Conservation (phyloP, 768 basidiomycete genomes). For the Rhodotorula kratochvilovae region DNA sequence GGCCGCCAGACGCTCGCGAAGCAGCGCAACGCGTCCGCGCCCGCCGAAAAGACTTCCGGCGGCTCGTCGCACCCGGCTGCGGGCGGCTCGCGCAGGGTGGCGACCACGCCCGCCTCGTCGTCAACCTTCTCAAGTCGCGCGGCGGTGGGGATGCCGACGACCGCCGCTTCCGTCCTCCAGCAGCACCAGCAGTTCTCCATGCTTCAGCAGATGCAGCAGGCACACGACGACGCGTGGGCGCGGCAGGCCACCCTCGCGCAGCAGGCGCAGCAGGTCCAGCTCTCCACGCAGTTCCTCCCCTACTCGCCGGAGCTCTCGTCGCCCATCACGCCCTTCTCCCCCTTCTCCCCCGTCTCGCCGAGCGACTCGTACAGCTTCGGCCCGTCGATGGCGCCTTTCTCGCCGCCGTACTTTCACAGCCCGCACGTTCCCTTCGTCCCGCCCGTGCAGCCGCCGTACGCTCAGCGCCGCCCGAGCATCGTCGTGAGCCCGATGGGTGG, state of each 20-base stretch:
- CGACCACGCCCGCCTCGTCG: neutral
- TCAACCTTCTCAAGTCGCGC: neutral
- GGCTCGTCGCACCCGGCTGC: neutral
- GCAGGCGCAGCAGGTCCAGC: neutral
- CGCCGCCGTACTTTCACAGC: neutral
- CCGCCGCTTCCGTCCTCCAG: neutral
- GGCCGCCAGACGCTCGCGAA: conserved; percentile 5
- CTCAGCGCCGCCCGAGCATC: neutral
- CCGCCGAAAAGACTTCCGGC: neutral
- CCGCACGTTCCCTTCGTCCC: neutral
- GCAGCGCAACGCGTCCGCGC: conserved; percentile 16
- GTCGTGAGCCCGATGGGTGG: neutral
- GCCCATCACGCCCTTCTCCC: neutral
- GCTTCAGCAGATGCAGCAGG: neutral
- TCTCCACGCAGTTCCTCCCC: neutral
- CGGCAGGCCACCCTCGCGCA: neutral
- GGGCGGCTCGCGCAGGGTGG: neutral
- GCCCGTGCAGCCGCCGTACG: neutral
- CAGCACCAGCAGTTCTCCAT: neutral
- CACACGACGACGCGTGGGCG: too few relatives aligned
- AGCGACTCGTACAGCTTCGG: neutral
- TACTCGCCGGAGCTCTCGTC: neutral
- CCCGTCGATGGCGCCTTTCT: neutral
- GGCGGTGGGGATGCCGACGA: too few relatives aligned
- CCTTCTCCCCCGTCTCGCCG: neutral